Base-by-base conservation (phyloP, 495 filamentous ascomycete genomes). In the Elasticomyces elasticus region DNA sequence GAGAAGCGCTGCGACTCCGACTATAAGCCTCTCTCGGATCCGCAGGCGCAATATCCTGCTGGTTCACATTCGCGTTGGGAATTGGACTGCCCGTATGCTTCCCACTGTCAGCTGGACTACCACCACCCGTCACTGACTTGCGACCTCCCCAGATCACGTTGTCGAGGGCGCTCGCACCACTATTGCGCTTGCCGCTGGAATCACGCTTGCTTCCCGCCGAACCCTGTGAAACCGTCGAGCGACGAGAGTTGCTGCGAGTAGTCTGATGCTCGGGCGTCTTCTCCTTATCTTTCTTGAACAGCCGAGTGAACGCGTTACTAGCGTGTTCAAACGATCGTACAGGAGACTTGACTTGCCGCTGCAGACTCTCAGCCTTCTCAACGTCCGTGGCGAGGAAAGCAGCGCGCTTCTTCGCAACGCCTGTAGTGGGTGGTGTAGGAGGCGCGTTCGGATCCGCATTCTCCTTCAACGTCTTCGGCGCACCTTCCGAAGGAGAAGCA, bases 311-410 rank as follows among this genome's bases (percentile, higher is more conserved):
- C 35, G 58, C 58, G 35, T 56, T 61, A 20, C 54, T 61, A 57
- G 58, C 58, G 45, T 57, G 58, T 26, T 61, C 58, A 41, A 61
- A 61, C 15, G 58, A 42, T 33, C 58, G 58, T 2, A 61, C 58
- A 23, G 58, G 47, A 43, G 26, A n/a, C 54, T 54, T 61, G 37
- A 37, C 42, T 27, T 57, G 54, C 26, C 43, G 46, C 19, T 57
- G 55, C 30, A 61, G 31, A 19, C 20, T 35, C 7, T 27, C 24
- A 11, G 33, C 22, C 15, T 51, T 50, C 33, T 61, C 54, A 26
- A 53, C 38, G 13, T 57, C 50, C 27, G 26, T 28, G 27, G 43
- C 53, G 9, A 51, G 22, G 43, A 57, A 54, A 15, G 58, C 58
- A 4, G 58, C 49, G 17, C 58, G 53, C 49, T 61, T 56, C 54